A percentile compares a stretch with the other conserved stretches of the same genome.
Conservation (phyloP, 2,329 filamentous ascomycete species). For the Neonectria hederae region DNA sequence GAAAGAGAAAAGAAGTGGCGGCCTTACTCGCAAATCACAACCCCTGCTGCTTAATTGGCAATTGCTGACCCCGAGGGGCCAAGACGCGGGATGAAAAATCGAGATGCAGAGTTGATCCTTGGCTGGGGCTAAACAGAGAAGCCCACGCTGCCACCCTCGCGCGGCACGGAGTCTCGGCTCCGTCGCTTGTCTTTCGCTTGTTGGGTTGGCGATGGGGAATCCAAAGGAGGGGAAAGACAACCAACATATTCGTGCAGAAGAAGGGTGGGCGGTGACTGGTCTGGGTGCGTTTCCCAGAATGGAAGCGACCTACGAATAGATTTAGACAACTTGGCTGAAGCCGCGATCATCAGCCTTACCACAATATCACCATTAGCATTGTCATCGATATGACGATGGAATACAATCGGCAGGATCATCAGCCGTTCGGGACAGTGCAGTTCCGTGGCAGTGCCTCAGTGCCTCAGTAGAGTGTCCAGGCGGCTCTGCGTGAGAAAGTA, state of each 20-base stretch:
- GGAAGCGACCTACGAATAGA: not conserved
- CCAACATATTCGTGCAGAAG: not conserved
- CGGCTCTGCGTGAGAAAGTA: constrained; percentile 4
- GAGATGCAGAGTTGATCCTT: constrained; percentile 20
- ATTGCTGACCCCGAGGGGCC: no score
- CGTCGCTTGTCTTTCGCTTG: constrained; percentile 10
- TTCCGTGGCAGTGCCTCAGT: not conserved
- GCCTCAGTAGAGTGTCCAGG: not conserved
- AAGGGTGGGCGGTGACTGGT: no score
- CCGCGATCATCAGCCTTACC: not conserved
- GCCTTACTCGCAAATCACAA: not conserved
- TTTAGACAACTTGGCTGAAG: not conserved
- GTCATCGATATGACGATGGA: not conserved
- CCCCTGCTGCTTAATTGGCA: not conserved
- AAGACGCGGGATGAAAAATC: not conserved
- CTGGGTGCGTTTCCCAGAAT: not conserved
- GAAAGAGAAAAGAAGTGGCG: not conserved
- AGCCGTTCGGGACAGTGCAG: constrained; percentile 6
- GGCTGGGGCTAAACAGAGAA: not conserved
- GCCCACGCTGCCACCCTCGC: constrained; percentile 8
- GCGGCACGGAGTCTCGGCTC: not conserved
- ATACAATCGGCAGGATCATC: not conserved
- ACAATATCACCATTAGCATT: not conserved
- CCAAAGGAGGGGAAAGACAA: not conserved
- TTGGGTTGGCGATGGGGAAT: not conserved